Evolutionary conservation across 148 eudicot species (phyloP).

Genomic region (Nepenthes gracilis): DNA sequence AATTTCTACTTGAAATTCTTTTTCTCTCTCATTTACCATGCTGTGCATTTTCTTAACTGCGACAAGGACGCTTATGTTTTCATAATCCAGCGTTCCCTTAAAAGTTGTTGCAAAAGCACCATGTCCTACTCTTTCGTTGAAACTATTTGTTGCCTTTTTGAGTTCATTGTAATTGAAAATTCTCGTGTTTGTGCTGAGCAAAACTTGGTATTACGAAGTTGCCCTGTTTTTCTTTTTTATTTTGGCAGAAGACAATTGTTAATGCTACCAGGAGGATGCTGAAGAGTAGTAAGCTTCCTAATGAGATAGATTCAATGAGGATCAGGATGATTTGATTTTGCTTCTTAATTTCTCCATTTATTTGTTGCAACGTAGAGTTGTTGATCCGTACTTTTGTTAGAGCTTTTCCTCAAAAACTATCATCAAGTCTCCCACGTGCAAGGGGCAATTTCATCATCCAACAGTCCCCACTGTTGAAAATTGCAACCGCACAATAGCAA

Average conservation of each 20-base stretch:
- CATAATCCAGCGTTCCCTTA: background rate
- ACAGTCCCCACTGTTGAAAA: conserved; percentile 10
- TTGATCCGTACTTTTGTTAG: conserved; percentile 12
- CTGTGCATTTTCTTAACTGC: background rate
- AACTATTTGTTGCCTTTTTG: background rate
- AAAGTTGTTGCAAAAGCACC: background rate
- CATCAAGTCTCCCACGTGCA: conserved; percentile 12
- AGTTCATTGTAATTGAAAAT: background rate
- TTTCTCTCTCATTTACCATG: conserved; percentile 17
- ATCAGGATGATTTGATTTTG: background rate
- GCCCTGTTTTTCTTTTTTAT: background rate
- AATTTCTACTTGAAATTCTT: conserved; percentile 35
- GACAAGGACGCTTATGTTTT: background rate
- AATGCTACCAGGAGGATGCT: background rate
- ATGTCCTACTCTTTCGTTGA: background rate
- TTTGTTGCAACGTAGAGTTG: background rate
- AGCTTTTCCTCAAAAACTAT: conserved; percentile 8
- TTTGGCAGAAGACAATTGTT: background rate
- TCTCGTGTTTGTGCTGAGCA: background rate
- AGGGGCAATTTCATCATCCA: conserved; percentile 24
- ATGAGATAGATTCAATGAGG: background rate
- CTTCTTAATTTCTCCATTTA: background rate
- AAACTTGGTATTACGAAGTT: background rate
- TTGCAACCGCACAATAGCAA: conserved; percentile 24
- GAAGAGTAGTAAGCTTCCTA: background rate